Conservation (phyloP, 495 filamentous ascomycete genomes). For the Tuber brumale region DNA sequence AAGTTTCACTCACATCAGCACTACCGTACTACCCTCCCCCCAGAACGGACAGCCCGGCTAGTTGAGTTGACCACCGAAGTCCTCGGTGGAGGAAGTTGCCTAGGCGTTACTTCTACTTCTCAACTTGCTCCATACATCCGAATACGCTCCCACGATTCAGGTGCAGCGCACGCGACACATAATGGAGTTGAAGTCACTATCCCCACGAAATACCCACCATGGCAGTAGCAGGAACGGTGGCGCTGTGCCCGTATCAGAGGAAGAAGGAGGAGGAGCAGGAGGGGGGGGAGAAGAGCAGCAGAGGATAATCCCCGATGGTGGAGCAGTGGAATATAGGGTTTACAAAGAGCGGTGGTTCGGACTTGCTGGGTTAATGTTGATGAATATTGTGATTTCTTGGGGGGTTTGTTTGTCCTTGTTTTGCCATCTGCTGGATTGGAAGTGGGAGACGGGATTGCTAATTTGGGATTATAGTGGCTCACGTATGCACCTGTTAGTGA, state of each 20-base stretch:
- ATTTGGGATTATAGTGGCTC: slow-evolving; percentile 54
- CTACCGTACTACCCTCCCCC: neutral
- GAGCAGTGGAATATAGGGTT: slow-evolving; percentile 54
- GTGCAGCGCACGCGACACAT: neutral
- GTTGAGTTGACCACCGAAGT: neutral
- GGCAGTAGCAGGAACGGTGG: neutral
- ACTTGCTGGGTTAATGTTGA: slow-evolving; percentile 67
- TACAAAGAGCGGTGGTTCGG: slow-evolving; percentile 92
- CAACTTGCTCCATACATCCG: neutral
- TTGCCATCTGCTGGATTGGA: neutral
- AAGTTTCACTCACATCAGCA: neutral
- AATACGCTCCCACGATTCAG: neutral
- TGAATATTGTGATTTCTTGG: slow-evolving; percentile 94
- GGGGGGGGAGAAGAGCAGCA: neutral
- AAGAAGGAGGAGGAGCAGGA: neutral
- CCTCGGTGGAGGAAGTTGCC: neutral
- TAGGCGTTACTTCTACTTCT: neutral
- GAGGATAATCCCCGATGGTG: neutral
- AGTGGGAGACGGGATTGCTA: neutral
- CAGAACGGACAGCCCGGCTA: neutral
- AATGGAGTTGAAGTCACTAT: neutral
- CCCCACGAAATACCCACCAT: neutral
- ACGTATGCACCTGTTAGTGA: slow-evolving; percentile 82
- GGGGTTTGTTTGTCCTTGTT: slow-evolving; percentile 58
- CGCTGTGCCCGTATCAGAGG: neutral